Evolutionary conservation across 2,329 filamentous ascomycete genomes (phyloP).

Genomic region (Metarhizium album): DNA sequence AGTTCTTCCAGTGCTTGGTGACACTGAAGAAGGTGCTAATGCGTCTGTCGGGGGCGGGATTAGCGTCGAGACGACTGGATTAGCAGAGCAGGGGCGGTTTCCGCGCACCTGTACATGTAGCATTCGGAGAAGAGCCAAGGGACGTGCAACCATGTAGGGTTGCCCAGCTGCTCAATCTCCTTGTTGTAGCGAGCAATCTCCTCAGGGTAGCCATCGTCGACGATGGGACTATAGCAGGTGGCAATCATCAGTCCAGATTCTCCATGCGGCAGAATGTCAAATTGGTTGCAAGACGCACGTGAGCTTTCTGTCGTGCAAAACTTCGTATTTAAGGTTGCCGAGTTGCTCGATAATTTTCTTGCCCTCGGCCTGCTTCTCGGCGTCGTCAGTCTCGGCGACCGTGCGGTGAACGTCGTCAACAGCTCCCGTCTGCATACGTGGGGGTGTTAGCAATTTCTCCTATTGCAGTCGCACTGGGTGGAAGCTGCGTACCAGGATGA

Average conservation of each 20-base stretch:
- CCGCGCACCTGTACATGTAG: constrained; percentile 68
- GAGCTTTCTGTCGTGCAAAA: constrained; percentile 77
- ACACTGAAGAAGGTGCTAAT: constrained; percentile 68
- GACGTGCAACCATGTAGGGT: constrained; percentile 69
- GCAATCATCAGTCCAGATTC: neutral
- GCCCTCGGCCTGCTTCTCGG: constrained; percentile 63
- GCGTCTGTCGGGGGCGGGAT: constrained; percentile 37
- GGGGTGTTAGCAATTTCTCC: neutral
- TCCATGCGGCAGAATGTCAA: neutral
- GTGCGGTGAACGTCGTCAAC: constrained; percentile 91
- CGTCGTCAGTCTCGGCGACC: constrained; percentile 45
- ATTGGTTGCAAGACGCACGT: constrained; percentile 39
- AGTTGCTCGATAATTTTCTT: constrained; percentile 76
- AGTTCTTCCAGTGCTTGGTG: constrained; percentile 74
- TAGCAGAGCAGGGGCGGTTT: neutral
- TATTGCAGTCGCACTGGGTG: too few relatives aligned
- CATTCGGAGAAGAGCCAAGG: constrained; percentile 91
- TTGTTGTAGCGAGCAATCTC: constrained; percentile 79
- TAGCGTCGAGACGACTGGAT: neutral
- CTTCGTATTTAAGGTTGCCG: constrained; percentile 80
- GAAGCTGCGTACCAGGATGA: constrained; percentile 63
- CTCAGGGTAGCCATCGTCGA: constrained; percentile 67
- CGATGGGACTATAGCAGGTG: constrained; percentile 46
- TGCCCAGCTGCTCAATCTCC: constrained; percentile 65
- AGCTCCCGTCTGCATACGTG: constrained; percentile 57